Conservation (phyloP, 495 filamentous ascomycete genomes). For the Daldinia loculata region DNA sequence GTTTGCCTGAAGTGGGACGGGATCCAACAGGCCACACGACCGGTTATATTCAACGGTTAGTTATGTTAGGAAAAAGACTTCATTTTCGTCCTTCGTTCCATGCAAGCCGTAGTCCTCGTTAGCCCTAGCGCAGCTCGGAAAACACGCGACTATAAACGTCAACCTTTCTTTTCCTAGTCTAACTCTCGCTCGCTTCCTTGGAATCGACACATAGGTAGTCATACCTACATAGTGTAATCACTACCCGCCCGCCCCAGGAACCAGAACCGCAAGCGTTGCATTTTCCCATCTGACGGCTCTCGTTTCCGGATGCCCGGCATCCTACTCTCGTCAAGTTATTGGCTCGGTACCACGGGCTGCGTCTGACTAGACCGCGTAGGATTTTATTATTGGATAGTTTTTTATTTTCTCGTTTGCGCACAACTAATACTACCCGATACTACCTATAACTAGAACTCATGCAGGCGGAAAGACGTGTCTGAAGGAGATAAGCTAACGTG, state of each 20-base stretch:
- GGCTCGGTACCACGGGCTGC: conserved; percentile 20
- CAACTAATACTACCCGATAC: conserved; percentile 7
- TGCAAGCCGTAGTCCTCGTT: conserved; percentile 7
- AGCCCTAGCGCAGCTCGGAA: conserved; percentile 9
- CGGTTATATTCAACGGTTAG: conserved; percentile 27
- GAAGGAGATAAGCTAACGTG: conserved; percentile 19
- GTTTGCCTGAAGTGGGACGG: conserved; percentile 17
- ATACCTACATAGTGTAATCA: too few relatives aligned
- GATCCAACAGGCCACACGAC: conserved; percentile 3
- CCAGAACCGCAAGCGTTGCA: conserved; percentile 24
- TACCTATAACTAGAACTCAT: conserved; percentile 5
- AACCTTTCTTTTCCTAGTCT: neutral
- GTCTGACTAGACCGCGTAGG: conserved; percentile 10
- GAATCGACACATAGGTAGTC: neutral
- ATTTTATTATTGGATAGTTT: conserved; percentile 20
- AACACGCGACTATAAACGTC: neutral
- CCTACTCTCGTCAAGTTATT: conserved; percentile 17
- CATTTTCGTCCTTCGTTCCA: conserved; percentile 8
- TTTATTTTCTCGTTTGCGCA: neutral
- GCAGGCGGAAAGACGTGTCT: conserved; percentile 15
- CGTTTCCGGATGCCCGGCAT: conserved; percentile 30
- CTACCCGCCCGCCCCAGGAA: conserved; percentile 12
- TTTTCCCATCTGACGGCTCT: conserved; percentile 30
- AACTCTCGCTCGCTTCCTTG: neutral
- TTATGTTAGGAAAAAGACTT: neutral